Conservation (phyloP, 2,329 filamentous ascomycete genomes). For the Colletotrichum karsti region DNA sequence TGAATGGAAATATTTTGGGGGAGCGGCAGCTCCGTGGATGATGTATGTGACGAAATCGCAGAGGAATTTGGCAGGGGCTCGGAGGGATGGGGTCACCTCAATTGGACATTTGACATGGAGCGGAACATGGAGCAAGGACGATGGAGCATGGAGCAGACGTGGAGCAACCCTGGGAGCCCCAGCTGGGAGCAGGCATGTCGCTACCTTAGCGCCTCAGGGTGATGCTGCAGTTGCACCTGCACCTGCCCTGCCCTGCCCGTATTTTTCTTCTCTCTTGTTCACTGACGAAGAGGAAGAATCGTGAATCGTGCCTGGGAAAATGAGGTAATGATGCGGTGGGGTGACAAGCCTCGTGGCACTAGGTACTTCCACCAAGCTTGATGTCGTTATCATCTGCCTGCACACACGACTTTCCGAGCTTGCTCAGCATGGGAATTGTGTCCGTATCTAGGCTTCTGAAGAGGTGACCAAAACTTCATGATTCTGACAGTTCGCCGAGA, state of each 20-base stretch:
- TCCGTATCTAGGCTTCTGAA: background rate
- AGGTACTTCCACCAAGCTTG: background rate
- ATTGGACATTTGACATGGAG: conserved; percentile 28
- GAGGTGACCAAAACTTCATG: background rate
- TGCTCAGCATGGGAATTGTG: background rate
- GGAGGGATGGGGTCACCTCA: conserved; percentile 14
- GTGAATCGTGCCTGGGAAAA: too few relatives aligned
- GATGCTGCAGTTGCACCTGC: too few relatives aligned
- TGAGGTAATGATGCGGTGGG: conserved; percentile 24
- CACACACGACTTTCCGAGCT: background rate
- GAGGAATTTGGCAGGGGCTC: conserved; percentile 20
- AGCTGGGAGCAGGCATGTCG: conserved; percentile 3
- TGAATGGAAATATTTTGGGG: background rate
- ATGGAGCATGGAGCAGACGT: conserved; percentile 6
- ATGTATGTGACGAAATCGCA: conserved; percentile 30
- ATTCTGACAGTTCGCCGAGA: conserved; percentile 18
- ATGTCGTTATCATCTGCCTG: too few relatives aligned
- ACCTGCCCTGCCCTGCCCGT: too few relatives aligned
- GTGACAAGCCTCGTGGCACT: conserved; percentile 19
- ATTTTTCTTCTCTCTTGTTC: background rate
- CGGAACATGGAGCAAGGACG: conserved; percentile 17
- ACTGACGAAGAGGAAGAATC: background rate
- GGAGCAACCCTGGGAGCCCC: conserved; percentile 11
- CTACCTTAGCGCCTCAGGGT: background rate
- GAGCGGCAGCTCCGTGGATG: conserved; percentile 21